Base-by-base conservation (phyloP, 768 basidiomycete species). In the Suillus spraguei region DNA sequence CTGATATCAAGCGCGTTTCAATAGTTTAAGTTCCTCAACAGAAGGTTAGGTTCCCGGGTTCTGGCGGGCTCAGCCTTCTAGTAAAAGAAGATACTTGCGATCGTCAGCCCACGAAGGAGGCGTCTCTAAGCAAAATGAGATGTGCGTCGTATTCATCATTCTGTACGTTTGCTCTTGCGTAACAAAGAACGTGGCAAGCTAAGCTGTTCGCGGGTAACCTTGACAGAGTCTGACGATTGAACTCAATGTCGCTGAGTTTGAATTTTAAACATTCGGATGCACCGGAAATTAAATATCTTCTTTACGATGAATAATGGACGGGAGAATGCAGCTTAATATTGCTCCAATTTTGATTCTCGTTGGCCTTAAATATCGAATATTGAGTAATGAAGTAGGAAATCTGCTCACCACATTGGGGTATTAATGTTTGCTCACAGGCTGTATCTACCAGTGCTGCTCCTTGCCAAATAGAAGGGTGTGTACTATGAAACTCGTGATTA, bases 371-470 rank as follows among this genome's bases (percentile, higher is more conserved):
- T 41, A 20, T n/a, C 20, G 44, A 46, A 10, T 44, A 10, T 44
- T 44, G 41, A 58, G 55, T 38, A 32, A 36, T 8, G 52, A 16
- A n/a, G 7, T 58, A 88, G 87, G 84, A 85, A 78, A 85, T 74
- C 47, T 56, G 64, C 20, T 59, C 61, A 36, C 54, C 22, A 17
- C 16, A 28, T 68, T 62, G 59, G 64, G 64, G 58, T 42, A 59
- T 59, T 41, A 36, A 55, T 64, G 59, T 38, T 59, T 4, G 33
- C 42, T 54, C n/a, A 11, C 72, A 90, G 88, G 87, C 89, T 35
- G 4, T 91, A 91, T 71, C 91, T 87, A 44, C 89, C 88, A 17
- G 82, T 85, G 10, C 78, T 92, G 9, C 81, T 87, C 61, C 79
- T 92, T 20, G 86, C 87, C 3, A 88, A 91, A 69, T 76, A 81